A percentile compares a stretch with the other conserved stretches of the same genome.
Evolutionary conservation across 306 rosid species (phyloP).

Genomic region (Cicer cuneatum): DNA sequence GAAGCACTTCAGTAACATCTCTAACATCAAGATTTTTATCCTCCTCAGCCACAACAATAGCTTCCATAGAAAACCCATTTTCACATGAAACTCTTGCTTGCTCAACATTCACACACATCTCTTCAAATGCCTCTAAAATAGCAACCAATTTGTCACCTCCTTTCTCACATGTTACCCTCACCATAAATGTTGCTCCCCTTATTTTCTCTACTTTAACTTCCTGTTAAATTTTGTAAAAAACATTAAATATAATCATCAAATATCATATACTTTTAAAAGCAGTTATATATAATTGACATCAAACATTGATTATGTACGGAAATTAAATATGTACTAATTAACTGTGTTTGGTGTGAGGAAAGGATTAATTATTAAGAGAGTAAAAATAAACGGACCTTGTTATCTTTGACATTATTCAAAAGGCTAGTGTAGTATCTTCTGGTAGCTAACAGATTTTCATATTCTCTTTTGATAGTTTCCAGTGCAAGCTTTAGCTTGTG

Average conservation of each 20-base stretch:
- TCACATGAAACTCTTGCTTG: conserved; percentile 79
- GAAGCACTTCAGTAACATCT: conserved; percentile 54
- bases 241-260: background rate
- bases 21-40: conserved; percentile 51
- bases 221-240: conserved; percentile 42
- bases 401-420: conserved; percentile 43
- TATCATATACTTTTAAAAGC: too few species aligned
- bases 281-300: too few species aligned
- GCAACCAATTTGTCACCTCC: conserved; percentile 68
- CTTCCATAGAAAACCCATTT: conserved; percentile 67
- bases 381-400: conserved; percentile 38
- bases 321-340: too few species aligned
- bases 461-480: conserved; percentile 53
- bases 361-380: background rate
- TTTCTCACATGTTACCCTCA: conserved; percentile 67
- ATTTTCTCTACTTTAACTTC: conserved; percentile 80
- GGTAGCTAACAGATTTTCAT: conserved; percentile 44
- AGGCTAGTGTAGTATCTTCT: conserved; percentile 41
- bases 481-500: conserved; percentile 47
- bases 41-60: conserved; percentile 63
- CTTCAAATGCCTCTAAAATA: conserved; percentile 68
- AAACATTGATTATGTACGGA: too few species aligned
- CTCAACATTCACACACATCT: conserved; percentile 63
- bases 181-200: conserved; percentile 52
- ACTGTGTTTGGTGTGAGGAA: too few species aligned